A percentile compares a stretch with the other conserved stretches of the same genome.
Conservation (phyloP, 352 stramenopile genomes). For the Globisporangium carolinianum region DNA sequence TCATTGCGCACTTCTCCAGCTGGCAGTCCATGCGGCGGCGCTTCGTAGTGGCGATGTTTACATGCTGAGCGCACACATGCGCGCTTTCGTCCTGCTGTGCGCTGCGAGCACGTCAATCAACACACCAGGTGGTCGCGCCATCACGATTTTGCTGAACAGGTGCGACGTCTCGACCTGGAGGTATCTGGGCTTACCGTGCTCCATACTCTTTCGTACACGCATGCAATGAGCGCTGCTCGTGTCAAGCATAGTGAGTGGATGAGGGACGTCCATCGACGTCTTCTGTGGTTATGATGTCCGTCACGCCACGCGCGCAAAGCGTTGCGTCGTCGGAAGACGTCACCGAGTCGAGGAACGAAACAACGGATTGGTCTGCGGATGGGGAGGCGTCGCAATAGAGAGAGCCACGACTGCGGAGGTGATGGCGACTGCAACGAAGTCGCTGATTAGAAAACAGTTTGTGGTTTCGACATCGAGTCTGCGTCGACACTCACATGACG, state of each 20-base stretch:
- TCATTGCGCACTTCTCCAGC: not conserved
- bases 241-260: not conserved
- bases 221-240: not conserved
- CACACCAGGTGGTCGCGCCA: not conserved
- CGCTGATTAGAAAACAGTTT: not conserved
- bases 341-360: no score
- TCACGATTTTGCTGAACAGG: slow-evolving; percentile 8
- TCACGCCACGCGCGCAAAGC: no score
- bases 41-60: no score
- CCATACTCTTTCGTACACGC: not conserved
- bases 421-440: not conserved
- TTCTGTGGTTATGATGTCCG: no score
- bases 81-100: no score
- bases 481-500: no score
- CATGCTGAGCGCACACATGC: no score
- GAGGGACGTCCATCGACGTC: no score
- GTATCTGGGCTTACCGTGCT: slow-evolving; percentile 10
- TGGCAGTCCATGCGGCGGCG: no score
- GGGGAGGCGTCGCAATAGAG: not conserved
- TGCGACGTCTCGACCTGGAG: not conserved
- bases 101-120: not conserved
- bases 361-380: no score
- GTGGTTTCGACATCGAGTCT: not conserved
- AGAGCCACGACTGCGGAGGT: not conserved
- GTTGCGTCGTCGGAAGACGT: no score